Conservation (phyloP, 2,329 filamentous ascomycete species). For the Diaporthe citriasiana region DNA sequence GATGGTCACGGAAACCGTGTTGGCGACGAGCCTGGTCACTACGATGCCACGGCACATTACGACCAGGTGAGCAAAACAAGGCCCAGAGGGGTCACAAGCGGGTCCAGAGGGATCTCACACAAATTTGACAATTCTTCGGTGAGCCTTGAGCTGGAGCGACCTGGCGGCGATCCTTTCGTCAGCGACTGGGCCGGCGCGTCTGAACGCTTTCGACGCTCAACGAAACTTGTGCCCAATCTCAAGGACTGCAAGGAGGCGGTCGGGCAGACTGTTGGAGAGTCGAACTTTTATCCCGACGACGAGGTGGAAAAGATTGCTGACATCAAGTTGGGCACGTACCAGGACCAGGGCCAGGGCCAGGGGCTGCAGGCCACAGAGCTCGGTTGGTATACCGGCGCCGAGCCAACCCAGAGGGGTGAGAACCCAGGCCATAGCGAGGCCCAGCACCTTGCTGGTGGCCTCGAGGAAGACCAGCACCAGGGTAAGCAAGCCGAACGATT, state of each 20-base stretch:
- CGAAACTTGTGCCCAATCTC: conserved; percentile 34
- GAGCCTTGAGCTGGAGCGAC: background rate
- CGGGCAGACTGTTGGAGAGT: conserved; percentile 10
- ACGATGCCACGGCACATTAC: background rate
- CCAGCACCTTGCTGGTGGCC: conserved; percentile 5
- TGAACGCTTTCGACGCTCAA: conserved; percentile 32
- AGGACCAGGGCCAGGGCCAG: background rate
- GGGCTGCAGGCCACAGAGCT: background rate
- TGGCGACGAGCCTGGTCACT: background rate
- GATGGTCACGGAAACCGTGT: background rate
- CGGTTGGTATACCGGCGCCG: background rate
- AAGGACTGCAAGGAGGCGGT: conserved; percentile 38
- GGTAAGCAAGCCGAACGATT: background rate
- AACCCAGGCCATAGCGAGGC: background rate
- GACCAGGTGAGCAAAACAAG: conserved; percentile 25
- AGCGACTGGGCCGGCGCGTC: conserved; percentile 38
- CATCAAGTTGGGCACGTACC: background rate
- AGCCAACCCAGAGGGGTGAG: background rate
- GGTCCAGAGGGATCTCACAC: background rate
- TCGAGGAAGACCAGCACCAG: background rate
- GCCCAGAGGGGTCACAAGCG: background rate
- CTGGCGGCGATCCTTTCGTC: conserved; percentile 25
- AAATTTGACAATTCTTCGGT: background rate
- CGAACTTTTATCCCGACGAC: conserved; percentile 28
- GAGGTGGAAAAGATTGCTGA: conserved; percentile 31